Evolutionary conservation across 2,329 filamentous ascomycete species (phyloP), one percentile per base, ranked within the genome.

Genomic region (Colletotrichum chlorophyti): DNA sequence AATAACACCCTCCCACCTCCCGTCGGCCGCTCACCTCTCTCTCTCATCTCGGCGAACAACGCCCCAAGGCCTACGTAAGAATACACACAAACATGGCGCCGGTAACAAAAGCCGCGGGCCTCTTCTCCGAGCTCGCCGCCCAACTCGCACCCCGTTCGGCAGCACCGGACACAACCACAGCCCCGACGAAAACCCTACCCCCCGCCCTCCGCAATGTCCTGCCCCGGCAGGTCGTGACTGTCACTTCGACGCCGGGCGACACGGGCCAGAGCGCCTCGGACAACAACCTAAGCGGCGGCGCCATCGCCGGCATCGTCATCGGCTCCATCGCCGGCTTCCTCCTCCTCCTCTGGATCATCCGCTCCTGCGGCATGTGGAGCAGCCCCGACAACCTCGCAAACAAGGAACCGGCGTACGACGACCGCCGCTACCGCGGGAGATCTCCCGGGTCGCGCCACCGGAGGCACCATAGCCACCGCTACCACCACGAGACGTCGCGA

Each of bases 231-330:
- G 63, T 65, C 10, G 74, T 73, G 2, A 75, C 74, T 2, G 65
- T 76, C 19, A 49, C 64, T 1, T 42, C 63, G 11, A 58, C 60
- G 38, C 46, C 60, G 7, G 58, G 63, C 31, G 41, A 60, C 43
- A 64, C 61, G 41, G 58, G 61, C 34, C 60, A 64, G 12, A 58
- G 62, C 6, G 48, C 61, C 2, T 65, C 65, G 0, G 42, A 61
- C 27, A 67, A 58, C n/a, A 62, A 52, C 10, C 71, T 83, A 11
- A 75, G 70, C 37, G 79, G 77, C 45, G 80, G 80, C 41, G 79
- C 78, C 42, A 82, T 83, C 46, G 79, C 79, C 1, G 80, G 79
- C 41, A 82, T 82, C 58, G 77, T 82, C 42, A 75, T 82, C 60
- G 79, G 79, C 17, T 78, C 77, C 21, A 70, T 82, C 48, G 72